Base-by-base conservation (phyloP, 139 green algal genomes). In the Chlorella sp. region DNA sequence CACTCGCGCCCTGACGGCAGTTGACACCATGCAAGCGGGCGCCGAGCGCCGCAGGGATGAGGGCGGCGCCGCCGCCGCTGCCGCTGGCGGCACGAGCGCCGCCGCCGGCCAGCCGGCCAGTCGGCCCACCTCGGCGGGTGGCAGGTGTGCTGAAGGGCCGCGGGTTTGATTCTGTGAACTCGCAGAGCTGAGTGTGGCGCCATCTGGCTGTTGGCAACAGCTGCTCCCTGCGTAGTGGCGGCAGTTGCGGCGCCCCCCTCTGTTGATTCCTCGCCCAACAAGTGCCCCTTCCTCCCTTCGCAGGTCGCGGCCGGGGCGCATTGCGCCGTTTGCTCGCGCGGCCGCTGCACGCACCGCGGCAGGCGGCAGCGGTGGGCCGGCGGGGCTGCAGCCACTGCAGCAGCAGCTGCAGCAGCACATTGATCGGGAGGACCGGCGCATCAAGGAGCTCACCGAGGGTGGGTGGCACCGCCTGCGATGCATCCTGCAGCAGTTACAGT, bases 361-460 rank as follows among this genome's bases (percentile, higher is more conserved):
- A 28, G 62, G 28, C 38, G 38, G 32, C 70, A 60, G 44, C 1
- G 80, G 67, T 25, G 80, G 69, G 51, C 51, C 51, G 51, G 51
- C 51, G 51, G 51, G 51, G 26, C 69, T 80, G 69, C 74, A 80
- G 39, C 84, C 72, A 7, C 56, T 88, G 63, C 84, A 88, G 78
- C 73, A 82, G 72, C 84, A 88, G 78, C 69, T 88, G 84, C 84
- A 85, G 78, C 84, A 88, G 63, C 84, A 88, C 74, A 88, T 88
- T 16, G 84, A 88, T 44, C 17, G 74, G n/a, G 84, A 88, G 76
- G 84, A 88, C 20, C 63, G 76, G 2, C 56, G 78, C 0, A 88
- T 88, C 62, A 88, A 88, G 63, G 74, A 74, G 38, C 78, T 88
- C 3, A 85, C 84, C 9, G 84, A 88, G 64, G 81, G 78, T 83